Evolutionary conservation across 805 yeast genomes (phyloP), one percentile per base, ranked within the genome.

Genomic region (Nakazawaea peltata): DNA sequence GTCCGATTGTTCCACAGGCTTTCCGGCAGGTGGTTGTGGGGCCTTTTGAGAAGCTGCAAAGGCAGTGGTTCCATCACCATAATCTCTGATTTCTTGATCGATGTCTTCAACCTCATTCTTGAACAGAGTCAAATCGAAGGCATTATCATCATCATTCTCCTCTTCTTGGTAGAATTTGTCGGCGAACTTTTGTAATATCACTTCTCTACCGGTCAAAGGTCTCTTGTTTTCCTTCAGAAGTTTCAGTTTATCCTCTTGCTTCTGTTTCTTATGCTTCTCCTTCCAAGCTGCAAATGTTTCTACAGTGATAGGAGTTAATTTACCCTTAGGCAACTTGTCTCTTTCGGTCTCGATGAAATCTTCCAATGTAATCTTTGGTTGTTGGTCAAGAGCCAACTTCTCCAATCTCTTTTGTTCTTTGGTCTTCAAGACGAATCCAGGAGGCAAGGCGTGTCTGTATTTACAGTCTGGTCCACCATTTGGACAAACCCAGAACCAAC

Each of bases 401-500:
- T 92, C 98, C 51, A 85, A 63, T 53, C 87, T 73, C 69, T 84
- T 81, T 58, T 92, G 96, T 56, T 92, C 98, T 61, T 88, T 90
- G 25, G 98, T 94, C 69, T 92, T 92, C 63, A 92, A 73, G 40
- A 85, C 94, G 59, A 87, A 94, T 1, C 98, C 99, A 31, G 94
- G 88, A 27, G 99, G 99, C 52, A 92, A 69, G 7, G 97, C 82
- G 60, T 92, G 99, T 59, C 75, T 79, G 65, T 92, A 92, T 67
- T 81, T 90, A 74, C 99, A 92, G 41, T 75, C 81, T 42, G 81
- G 76, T 45, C 95, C 97, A 27, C 90, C 88, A 48, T 85, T 85
- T 19, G 98, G 98, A 66, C 98, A 92, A 15, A 72, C 69, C 98
- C 98, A 92, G 61, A 92, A 88, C 98, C 98, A 92, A 53, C 98